Evolutionary conservation across 805 yeast species (phyloP).

Genomic region (Saccharomycopsis olivae): DNA sequence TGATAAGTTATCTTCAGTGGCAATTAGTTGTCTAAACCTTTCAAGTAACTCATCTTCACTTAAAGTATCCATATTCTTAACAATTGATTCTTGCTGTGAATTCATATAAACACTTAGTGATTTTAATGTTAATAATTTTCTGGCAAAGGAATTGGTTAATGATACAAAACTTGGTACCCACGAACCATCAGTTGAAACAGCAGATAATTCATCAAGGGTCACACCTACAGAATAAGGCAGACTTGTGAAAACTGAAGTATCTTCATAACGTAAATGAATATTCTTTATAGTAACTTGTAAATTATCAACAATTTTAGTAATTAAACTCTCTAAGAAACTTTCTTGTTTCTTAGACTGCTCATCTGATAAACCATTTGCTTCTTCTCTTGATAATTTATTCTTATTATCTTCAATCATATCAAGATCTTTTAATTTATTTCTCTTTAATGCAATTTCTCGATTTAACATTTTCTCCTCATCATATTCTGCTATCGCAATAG

Average conservation of each 20-base stretch:
- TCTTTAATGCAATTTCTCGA: constrained; percentile 54
- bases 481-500: constrained; percentile 49
- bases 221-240: constrained; percentile 75
- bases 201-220: constrained; percentile 77
- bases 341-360: constrained; percentile 41
- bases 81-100: constrained; percentile 46
- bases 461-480: constrained; percentile 51
- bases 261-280: constrained; percentile 90
- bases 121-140: constrained; percentile 67
- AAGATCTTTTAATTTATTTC: constrained; percentile 56
- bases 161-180: constrained; percentile 86
- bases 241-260: constrained; percentile 57
- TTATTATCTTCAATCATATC: constrained; percentile 36
- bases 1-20: constrained; percentile 20
- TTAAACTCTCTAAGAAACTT: constrained; percentile 74
- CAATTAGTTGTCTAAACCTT: constrained; percentile 37
- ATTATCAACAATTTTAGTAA: constrained; percentile 87
- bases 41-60: constrained; percentile 32
- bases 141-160: constrained; percentile 51
- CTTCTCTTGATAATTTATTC: constrained; percentile 27
- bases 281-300: constrained; percentile 83
- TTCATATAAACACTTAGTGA: constrained; percentile 78
- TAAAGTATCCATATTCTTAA: constrained; percentile 30
- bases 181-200: constrained; percentile 73
- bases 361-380: constrained; percentile 19